These are phyloP conservation scores for Hysterangium stoloniferum DNA, from an alignment of 768 basidiomycete species.

Conservation along the genomic window DNA sequence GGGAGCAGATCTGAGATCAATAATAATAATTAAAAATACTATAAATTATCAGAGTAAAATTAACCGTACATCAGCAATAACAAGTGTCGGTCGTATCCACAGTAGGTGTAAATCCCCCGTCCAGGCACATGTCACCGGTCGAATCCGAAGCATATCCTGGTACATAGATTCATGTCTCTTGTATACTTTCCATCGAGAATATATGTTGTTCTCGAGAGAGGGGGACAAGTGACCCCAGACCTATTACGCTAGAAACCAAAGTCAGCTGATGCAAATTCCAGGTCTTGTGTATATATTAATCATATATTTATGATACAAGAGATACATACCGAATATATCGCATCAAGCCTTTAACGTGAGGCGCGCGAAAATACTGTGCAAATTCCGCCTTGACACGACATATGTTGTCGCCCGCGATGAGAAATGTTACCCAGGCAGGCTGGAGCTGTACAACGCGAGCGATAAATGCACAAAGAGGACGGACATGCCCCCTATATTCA, in stretches of 20 bases:
- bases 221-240: slow-evolving; percentile 7
- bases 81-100: slow-evolving; percentile 2
- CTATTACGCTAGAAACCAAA: slow-evolving; percentile 3
- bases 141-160: slow-evolving; percentile 2
- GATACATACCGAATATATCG: neutral
- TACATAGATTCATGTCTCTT: slow-evolving; percentile 8
- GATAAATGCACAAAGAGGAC: slow-evolving; percentile 9
- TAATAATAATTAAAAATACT: neutral
- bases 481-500: slow-evolving; percentile 9
- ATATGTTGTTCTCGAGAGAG: neutral
- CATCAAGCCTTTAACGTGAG: neutral
- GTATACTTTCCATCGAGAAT: slow-evolving; percentile 8
- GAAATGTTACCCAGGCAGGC: slow-evolving; percentile 3
- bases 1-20: slow-evolving; percentile 8
- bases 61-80: slow-evolving; percentile 9
- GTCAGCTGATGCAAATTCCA: neutral
- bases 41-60: neutral
- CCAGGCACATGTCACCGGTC: slow-evolving; percentile 9
- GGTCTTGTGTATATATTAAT: too few species aligned
- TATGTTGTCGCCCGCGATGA: slow-evolving; percentile 10
- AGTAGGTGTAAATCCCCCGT: slow-evolving; percentile 2
- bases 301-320: neutral
- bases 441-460: slow-evolving; percentile 5
- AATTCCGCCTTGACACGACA: slow-evolving; percentile 6
- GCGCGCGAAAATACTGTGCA: neutral